phyloP scores from a whole-genome alignment of 1,284 basidiomycete species.

The Ustilago trichophora region DNA sequence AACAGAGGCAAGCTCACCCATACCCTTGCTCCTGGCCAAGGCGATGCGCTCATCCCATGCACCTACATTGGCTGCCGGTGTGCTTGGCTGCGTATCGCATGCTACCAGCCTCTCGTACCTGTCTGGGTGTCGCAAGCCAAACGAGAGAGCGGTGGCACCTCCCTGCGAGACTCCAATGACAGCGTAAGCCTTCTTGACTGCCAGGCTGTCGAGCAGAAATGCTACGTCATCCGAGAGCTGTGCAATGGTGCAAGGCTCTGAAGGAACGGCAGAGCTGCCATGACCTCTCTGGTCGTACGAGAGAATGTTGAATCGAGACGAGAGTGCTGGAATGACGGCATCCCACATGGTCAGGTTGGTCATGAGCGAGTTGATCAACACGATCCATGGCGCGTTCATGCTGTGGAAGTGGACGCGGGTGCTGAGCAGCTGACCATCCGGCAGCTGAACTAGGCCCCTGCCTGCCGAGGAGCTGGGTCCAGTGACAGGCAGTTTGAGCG shows the following conservation, averaged over 20 bases:
- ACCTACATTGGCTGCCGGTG: constrained; percentile 66
- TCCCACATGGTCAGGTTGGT: constrained; percentile 69
- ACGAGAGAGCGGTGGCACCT: constrained; percentile 68
- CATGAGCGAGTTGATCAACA: constrained; percentile 69
- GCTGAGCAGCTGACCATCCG: constrained; percentile 48
- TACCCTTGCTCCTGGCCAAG: constrained; percentile 59
- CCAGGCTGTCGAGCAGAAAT: constrained; percentile 64
- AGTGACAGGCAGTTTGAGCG: constrained; percentile 6
- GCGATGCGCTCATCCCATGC: constrained; percentile 69
- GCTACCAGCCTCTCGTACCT: constrained; percentile 64
- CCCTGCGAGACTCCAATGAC: constrained; percentile 69
- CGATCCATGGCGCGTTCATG: constrained; percentile 63
- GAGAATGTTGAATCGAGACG: constrained; percentile 67
- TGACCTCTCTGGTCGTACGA: constrained; percentile 69
- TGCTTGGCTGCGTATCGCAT: constrained; percentile 68
- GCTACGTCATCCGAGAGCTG: constrained; percentile 68
- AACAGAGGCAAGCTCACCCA: constrained; percentile 66
- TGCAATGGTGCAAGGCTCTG: constrained; percentile 65
- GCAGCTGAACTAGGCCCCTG: constrained; percentile 47
- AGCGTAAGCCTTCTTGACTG: constrained; percentile 58
- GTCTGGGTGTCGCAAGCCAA: constrained; percentile 66
- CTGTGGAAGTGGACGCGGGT: constrained; percentile 56
- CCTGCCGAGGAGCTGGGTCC: constrained; percentile 45
- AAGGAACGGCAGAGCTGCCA: constrained; percentile 64
- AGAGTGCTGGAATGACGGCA: constrained; percentile 63